Evolutionary conservation across 75 land plant species (phyloP).

Genomic region (Pinus albicaulis): DNA sequence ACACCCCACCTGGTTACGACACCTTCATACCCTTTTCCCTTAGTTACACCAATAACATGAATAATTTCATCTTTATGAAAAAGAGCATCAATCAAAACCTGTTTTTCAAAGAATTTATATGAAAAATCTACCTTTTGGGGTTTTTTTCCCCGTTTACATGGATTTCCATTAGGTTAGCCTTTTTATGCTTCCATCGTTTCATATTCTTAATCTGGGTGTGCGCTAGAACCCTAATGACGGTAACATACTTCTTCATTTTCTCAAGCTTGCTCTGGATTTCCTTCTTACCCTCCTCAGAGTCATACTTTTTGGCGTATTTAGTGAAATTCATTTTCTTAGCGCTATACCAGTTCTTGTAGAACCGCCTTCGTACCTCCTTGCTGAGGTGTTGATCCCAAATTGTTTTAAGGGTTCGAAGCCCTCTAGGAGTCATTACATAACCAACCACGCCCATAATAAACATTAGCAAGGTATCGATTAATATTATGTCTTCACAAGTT

Average conservation of each 20-base stretch:
- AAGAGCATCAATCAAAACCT: too few species aligned
- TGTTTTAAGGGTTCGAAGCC: constrained; percentile 38
- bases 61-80: too few species aligned
- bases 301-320: too few species aligned
- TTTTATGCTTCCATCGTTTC: constrained; percentile 89
- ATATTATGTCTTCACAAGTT: too few species aligned
- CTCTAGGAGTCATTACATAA: constrained; percentile 51
- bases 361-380: constrained; percentile 44
- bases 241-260: constrained; percentile 49
- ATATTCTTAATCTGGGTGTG: constrained; percentile 50
- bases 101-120: too few species aligned
- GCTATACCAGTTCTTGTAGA: constrained; percentile 62
- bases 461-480: constrained; percentile 83
- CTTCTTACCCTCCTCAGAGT: too few species aligned
- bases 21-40: too few species aligned
- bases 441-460: constrained; percentile 64
- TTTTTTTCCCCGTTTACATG: constrained; percentile 83
- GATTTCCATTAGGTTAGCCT: constrained; percentile 71
- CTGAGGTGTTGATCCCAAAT: constrained; percentile 55
- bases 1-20: too few species aligned
- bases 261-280: too few species aligned
- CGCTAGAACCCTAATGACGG: constrained; percentile 37
- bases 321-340: constrained; percentile 55
- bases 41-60: too few species aligned
- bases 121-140: too few species aligned